Evolutionary conservation across 2,329 filamentous ascomycete species (phyloP).

Genomic region (Arachnomyces sp.): DNA sequence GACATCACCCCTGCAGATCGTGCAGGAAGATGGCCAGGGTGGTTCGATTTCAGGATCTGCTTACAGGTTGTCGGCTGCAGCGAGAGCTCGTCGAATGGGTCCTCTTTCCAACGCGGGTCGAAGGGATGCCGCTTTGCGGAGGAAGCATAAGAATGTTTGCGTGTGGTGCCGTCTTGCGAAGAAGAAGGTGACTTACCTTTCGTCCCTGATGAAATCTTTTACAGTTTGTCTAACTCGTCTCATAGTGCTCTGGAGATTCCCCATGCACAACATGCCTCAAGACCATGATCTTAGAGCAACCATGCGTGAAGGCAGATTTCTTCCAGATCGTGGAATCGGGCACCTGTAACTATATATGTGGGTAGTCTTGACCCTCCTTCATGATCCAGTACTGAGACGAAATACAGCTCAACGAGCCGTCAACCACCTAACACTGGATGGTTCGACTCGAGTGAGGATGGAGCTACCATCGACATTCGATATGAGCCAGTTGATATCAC

Average conservation of each 20-base stretch:
- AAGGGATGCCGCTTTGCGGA: conserved; percentile 33
- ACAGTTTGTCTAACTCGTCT: conserved; percentile 7
- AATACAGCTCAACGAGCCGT: conserved; percentile 34
- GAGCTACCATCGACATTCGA: conserved; percentile 34
- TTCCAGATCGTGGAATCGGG: conserved; percentile 37
- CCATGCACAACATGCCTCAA: conserved; percentile 36
- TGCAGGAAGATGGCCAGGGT: conserved; percentile 36
- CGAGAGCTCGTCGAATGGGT: conserved; percentile 36
- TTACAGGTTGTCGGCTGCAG: conserved; percentile 33
- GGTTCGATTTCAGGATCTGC: conserved; percentile 32
- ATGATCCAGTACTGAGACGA: conserved; percentile 3
- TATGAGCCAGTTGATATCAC: conserved; percentile 28
- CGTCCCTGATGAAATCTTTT: neutral
- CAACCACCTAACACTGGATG: conserved; percentile 33
- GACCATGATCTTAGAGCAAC: conserved; percentile 32
- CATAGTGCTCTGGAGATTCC: conserved; percentile 33
- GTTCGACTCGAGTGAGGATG: conserved; percentile 28
- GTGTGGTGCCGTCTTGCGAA: conserved; percentile 37
- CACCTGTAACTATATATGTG: conserved; percentile 40
- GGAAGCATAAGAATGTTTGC: conserved; percentile 38
- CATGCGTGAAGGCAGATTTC: conserved; percentile 37
- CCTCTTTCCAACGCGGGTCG: conserved; percentile 31
- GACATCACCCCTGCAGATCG: conserved; percentile 32
- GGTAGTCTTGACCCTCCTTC: conserved; percentile 8
- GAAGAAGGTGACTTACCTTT: conserved; percentile 29